A percentile compares a stretch with the other conserved stretches of the same genome.
phyloP scores from a whole-genome alignment of 192 early-diverging fungal genomes.

The Dissophora globulifera region DNA sequence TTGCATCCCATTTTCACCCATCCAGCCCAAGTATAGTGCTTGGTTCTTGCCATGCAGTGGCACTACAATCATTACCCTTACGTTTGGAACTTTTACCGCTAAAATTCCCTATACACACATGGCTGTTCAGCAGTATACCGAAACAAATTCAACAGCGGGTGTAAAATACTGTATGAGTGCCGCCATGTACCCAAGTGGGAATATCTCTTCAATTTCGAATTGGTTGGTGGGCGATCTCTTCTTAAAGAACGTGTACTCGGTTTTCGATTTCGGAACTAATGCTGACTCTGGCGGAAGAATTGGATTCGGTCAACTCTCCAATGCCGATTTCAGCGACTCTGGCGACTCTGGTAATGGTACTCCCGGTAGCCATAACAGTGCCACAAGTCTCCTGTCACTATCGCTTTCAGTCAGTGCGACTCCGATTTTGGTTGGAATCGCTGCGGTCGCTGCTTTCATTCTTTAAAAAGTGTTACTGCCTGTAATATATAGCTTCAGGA shows the following conservation, averaged over 20 bases:
- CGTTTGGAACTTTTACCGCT: slow-evolving; percentile 26
- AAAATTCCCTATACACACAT: slow-evolving; percentile 38
- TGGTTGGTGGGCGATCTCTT: slow-evolving; percentile 64
- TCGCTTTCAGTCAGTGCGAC: too few relatives aligned
- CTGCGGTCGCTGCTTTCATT: too few relatives aligned
- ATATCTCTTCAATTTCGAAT: neutral
- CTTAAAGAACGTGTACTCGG: slow-evolving; percentile 59
- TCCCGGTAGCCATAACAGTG: too few relatives aligned
- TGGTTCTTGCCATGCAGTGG: slow-evolving; percentile 58
- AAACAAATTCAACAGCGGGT: neutral
- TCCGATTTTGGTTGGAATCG: too few relatives aligned
- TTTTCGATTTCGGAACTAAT: slow-evolving; percentile 59
- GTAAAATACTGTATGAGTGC: slow-evolving; percentile 47
- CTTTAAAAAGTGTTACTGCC: too few relatives aligned
- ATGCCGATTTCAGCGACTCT: too few relatives aligned
- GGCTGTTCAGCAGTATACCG: slow-evolving; percentile 37
- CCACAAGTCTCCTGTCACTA: too few relatives aligned
- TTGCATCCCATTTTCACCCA: too few relatives aligned
- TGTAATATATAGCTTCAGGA: too few relatives aligned
- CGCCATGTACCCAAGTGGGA: slow-evolving; percentile 24
- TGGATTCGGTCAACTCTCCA: slow-evolving; percentile 54
- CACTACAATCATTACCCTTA: slow-evolving; percentile 19
- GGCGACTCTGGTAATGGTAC: too few relatives aligned
- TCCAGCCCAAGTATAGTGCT: neutral
- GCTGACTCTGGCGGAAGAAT: slow-evolving; percentile 35